Conservation (phyloP, 2,329 filamentous ascomycete genomes). For the Colletotrichum lini region DNA sequence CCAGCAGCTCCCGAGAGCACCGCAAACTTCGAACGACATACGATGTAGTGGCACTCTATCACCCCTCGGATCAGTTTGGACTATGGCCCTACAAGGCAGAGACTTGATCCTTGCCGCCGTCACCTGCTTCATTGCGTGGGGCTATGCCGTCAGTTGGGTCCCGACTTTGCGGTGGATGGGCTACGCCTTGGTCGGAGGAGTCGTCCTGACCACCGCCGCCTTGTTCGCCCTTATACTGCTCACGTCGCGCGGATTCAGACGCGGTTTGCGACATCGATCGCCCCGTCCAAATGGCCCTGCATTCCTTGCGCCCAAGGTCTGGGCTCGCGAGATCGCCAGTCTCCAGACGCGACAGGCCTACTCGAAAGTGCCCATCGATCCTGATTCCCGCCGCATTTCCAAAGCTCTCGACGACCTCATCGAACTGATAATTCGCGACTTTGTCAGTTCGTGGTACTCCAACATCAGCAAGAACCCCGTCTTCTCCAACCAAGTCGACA, state of each 20-base stretch:
- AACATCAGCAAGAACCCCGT: conserved; percentile 85
- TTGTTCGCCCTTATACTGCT: conserved; percentile 73
- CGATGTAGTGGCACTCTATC: conserved; percentile 37
- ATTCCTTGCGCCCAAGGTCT: conserved; percentile 75
- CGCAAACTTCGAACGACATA: conserved; percentile 22
- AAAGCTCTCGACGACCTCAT: conserved; percentile 85
- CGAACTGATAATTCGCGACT: conserved; percentile 83
- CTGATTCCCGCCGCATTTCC: conserved; percentile 83
- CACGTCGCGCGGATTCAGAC: conserved; percentile 68
- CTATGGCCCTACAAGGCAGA: conserved; percentile 81
- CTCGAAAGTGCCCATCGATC: conserved; percentile 78
- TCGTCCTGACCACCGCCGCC: conserved; percentile 67
- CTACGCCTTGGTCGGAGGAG: conserved; percentile 84
- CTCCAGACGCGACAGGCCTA: conserved; percentile 78
- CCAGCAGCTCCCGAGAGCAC: conserved; percentile 12
- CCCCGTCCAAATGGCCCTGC: conserved; percentile 62
- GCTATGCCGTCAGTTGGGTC: conserved; percentile 85
- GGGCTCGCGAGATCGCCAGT: conserved; percentile 78
- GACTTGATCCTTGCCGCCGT: conserved; percentile 78
- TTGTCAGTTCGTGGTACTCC: conserved; percentile 89
- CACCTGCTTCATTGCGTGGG: conserved; percentile 88
- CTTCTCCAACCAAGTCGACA: conserved; percentile 91
- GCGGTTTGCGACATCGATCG: conserved; percentile 56
- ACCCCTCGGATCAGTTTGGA: conserved; percentile 44
- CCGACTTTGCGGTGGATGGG: conserved; percentile 87